A percentile compares a stretch with the other conserved stretches of the same genome.
Conservation (phyloP, 164 flowering plant genomes). For the Saururus chinensis region DNA sequence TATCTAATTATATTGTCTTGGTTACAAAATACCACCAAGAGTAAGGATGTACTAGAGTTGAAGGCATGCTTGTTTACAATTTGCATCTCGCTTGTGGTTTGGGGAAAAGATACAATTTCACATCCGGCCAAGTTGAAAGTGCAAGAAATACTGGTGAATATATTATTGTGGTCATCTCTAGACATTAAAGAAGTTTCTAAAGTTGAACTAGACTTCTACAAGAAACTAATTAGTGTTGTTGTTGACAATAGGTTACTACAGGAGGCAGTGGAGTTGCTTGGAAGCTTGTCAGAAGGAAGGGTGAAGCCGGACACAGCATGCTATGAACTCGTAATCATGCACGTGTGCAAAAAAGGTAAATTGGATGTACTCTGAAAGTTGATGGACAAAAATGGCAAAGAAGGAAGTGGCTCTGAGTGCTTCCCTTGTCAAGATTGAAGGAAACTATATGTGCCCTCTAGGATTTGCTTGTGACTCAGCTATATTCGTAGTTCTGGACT, state of each 20-base stretch:
- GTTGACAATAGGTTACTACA: constrained; percentile 30
- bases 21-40: constrained; percentile 32
- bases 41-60: constrained; percentile 33
- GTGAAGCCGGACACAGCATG: constrained; percentile 50
- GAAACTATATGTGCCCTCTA: too few relatives aligned
- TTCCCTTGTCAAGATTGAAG: too few relatives aligned
- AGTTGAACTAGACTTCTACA: constrained; percentile 10
- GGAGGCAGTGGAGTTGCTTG: constrained; percentile 40
- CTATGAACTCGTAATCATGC: constrained; percentile 51
- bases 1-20: constrained; percentile 37
- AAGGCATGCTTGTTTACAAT: too few relatives aligned
- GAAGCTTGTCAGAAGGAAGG: constrained; percentile 50
- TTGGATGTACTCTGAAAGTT: constrained; percentile 27
- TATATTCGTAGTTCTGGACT: too few relatives aligned
- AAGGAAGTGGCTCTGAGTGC: constrained; percentile 34
- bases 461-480: too few relatives aligned
- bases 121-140: constrained; percentile 39
- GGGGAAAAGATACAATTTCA: too few relatives aligned
- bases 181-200: constrained; percentile 41
- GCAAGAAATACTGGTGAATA: constrained; percentile 28
- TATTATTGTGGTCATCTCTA: constrained; percentile 56
- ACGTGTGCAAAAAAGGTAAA: constrained; percentile 29
- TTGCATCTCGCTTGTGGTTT: too few relatives aligned
- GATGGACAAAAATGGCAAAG: constrained; percentile 41
- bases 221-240: constrained; percentile 38